These are phyloP conservation scores for Lunasporangiospora selenospora DNA, from an alignment of 192 early-diverging fungal genomes.

Conservation along the genomic window DNA sequence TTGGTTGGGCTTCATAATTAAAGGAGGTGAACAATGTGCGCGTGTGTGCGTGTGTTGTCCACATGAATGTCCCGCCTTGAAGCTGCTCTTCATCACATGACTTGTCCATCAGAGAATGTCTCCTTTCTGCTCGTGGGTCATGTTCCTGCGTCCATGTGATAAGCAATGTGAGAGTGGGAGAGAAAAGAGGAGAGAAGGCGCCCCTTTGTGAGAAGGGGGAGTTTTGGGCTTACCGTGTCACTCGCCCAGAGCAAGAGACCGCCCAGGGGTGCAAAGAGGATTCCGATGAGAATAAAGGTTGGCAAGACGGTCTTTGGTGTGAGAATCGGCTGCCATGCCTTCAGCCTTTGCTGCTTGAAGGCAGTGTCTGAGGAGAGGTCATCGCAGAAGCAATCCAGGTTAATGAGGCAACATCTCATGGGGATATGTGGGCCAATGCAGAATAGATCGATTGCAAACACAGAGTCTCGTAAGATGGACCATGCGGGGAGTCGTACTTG, in stretches of 20 bases:
- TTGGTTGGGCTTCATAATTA: no score
- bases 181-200: no score
- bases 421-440: background rate
- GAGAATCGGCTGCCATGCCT: slow-evolving; percentile 98
- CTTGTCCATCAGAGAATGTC: no score
- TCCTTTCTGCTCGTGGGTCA: no score
- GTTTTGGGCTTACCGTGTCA: slow-evolving; percentile 73
- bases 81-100: no score
- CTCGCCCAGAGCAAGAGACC: slow-evolving; percentile 89
- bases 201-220: no score
- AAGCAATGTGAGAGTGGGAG: no score
- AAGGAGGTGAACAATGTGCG: no score
- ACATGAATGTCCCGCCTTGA: no score
- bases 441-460: background rate
- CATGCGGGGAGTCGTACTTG: slow-evolving; percentile 49
- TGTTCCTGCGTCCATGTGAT: no score
- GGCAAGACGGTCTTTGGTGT: slow-evolving; percentile 98
- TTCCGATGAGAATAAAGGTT: slow-evolving; percentile 92
- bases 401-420: background rate
- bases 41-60: no score
- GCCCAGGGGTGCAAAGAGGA: slow-evolving; percentile 95
- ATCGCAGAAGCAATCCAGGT: background rate
- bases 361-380: slow-evolving; percentile 78
- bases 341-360: slow-evolving; percentile 99
- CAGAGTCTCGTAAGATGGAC: background rate